A percentile compares a stretch with the other conserved stretches of the same genome.
These are phyloP conservation scores for Salvia splendens DNA, from an alignment of 257 asterid species.

Conservation along the genomic window DNA sequence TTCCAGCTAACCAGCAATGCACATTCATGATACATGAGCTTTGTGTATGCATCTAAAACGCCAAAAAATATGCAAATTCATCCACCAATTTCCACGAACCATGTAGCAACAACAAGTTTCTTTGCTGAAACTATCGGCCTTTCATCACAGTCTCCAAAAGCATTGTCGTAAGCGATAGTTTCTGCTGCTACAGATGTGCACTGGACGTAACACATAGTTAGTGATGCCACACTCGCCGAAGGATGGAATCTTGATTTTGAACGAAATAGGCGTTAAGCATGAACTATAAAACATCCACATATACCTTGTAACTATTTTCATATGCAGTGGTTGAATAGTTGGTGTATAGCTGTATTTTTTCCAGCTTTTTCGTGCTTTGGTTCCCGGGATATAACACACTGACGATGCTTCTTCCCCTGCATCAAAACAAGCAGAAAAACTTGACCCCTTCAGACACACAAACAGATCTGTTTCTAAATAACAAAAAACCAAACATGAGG, in stretches of 20 bases:
- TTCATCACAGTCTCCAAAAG: conserved; percentile 94
- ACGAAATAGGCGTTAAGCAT: not conserved
- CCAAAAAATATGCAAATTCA: conserved; percentile 93
- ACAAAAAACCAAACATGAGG: conserved; percentile 9
- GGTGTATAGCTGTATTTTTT: conserved; percentile 68
- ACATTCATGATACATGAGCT: conserved; percentile 61
- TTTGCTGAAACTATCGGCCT: conserved; percentile 76
- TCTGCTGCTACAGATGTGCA: conserved; percentile 87
- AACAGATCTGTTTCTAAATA: conserved; percentile 13
- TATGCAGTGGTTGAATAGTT: conserved; percentile 73
- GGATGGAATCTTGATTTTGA: not conserved
- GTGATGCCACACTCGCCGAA: conserved; percentile 17
- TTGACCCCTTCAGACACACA: conserved; percentile 20
- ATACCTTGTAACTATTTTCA: conserved; percentile 62
- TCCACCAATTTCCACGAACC: conserved; percentile 87
- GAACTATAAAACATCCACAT: too few relatives aligned
- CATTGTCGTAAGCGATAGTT: conserved; percentile 86
- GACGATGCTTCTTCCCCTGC: conserved; percentile 76
- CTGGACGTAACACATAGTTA: conserved; percentile 37
- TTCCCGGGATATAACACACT: conserved; percentile 75
- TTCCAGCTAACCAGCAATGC: conserved; percentile 13
- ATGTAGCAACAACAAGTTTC: conserved; percentile 69
- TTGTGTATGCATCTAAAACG: conserved; percentile 86
- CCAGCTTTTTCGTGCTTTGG: conserved; percentile 92
- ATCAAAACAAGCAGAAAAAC: conserved; percentile 40